Base-by-base conservation (phyloP, 148 eudicot genomes). In the Pharnaceum exiguum region DNA sequence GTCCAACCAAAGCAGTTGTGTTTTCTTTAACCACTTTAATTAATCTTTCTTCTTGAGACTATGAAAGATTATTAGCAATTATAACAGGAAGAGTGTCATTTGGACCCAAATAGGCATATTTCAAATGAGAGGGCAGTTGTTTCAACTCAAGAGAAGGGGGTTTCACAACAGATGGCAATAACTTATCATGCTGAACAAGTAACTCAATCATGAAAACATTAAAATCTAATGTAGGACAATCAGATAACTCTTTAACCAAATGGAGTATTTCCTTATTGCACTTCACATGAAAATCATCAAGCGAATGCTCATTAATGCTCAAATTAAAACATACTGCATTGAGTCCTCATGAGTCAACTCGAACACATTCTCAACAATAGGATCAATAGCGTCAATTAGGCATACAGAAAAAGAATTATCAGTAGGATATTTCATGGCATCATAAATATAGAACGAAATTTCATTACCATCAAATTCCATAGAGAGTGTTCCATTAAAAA, bases 391-490 rank as follows among this genome's bases (percentile, higher is more conserved):
- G 21, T 43, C 47, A 17, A 43, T 43, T 5, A 15, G 2, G 10
- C 24, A 43, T 17, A 43, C 10, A 43, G 7, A 43, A 9, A 17
- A n/a, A n/a, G n/a, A 5, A 18, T 43, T 38, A 24, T 51, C 57
- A 50, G 3, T n/a, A 51, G 67, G 67, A 51, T 49, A 39, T 17
- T 39, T 52, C 71, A 57, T 66, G 12, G 71, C 63, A 25, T 67
- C 50, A 58, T 26, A 57, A 21, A 67, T 50, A 50, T 67, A 49
- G 16, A 58, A 50, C 2, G 38, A 28, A 19, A 51, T 18, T 10
- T 35, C 16, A 0, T 67, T 24, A 13, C 58, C 71, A 49, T 67
- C 51, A 49, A 67, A 67, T 51, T 31, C 59, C 50, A 67, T 57
- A 8, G 63, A 24, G 1, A 67, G 25, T 0, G 45, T 67, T 2